Conservation (phyloP, 2,329 filamentous ascomycete species). For the Xylariales sp. region DNA sequence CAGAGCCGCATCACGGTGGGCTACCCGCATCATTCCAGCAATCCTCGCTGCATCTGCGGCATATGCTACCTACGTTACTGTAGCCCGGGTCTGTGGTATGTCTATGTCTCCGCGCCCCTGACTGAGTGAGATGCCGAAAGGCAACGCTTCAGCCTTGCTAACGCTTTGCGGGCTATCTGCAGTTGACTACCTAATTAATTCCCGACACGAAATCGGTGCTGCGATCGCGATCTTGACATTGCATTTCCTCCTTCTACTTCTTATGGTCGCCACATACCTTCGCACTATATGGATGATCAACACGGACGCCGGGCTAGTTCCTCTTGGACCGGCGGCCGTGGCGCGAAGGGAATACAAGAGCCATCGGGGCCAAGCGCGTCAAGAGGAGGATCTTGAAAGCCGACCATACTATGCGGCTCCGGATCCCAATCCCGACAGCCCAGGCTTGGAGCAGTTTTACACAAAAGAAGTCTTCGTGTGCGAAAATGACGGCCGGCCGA, state of each 20-base stretch:
- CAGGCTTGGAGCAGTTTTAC: constrained; percentile 72
- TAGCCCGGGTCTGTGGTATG: constrained; percentile 64
- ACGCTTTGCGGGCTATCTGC: constrained; percentile 4
- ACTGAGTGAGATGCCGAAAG: constrained; percentile 1
- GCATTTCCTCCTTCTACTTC: constrained; percentile 67
- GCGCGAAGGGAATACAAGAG: constrained; percentile 22
- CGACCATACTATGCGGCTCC: constrained; percentile 30
- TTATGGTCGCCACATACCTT: constrained; percentile 63
- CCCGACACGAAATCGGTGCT: constrained; percentile 43
- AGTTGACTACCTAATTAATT: constrained; percentile 68
- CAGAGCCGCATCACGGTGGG: constrained; percentile 48
- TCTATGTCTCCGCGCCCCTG: constrained; percentile 14
- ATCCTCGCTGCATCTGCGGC: constrained; percentile 62
- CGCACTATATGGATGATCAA: constrained; percentile 66
- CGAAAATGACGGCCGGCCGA: constrained; percentile 75
- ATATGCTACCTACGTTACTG: constrained; percentile 68
- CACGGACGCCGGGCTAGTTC: constrained; percentile 68
- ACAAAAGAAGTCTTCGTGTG: constrained; percentile 80
- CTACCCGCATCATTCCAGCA: constrained; percentile 63
- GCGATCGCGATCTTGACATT: constrained; percentile 67
- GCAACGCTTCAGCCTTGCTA: not conserved
- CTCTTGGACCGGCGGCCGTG: constrained; percentile 47
- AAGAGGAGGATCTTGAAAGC: constrained; percentile 28
- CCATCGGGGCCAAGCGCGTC: constrained; percentile 16
- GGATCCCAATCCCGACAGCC: constrained; percentile 52